Conservation (phyloP, 257 asterid genomes). For the Nicotiana obtusifolia region DNA sequence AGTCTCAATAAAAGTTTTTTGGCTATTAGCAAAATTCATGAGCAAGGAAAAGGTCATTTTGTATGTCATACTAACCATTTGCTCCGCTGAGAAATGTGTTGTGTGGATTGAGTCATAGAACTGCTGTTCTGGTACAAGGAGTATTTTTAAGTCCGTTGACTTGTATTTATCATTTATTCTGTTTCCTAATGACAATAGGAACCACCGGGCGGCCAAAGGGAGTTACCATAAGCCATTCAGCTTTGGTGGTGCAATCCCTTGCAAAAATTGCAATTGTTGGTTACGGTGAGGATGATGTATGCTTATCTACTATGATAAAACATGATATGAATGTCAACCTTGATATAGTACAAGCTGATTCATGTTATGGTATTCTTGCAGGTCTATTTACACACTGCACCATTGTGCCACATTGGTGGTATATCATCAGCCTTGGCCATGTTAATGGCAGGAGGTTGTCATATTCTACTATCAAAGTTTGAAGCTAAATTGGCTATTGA, state of each 20-base stretch:
- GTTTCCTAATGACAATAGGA: slow-evolving; percentile 37
- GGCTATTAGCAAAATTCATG: neutral
- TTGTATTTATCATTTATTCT: neutral
- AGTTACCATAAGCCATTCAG: slow-evolving; percentile 64
- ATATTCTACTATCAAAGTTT: slow-evolving; percentile 66
- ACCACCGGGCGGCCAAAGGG: slow-evolving; percentile 95
- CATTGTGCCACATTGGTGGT: slow-evolving; percentile 92
- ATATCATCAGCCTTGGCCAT: slow-evolving; percentile 86
- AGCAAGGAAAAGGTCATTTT: neutral
- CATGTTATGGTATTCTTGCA: slow-evolving; percentile 12
- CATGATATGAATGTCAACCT: neutral
- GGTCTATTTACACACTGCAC: slow-evolving; percentile 85
- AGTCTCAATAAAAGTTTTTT: neutral
- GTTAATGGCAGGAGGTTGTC: slow-evolving; percentile 85
- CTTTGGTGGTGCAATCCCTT: slow-evolving; percentile 75
- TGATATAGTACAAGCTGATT: neutral
- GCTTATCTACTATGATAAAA: slow-evolving; percentile 9
- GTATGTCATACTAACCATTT: neutral
- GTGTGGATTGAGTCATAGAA: neutral
- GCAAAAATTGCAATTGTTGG: slow-evolving; percentile 78
- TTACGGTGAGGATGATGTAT: slow-evolving; percentile 75
- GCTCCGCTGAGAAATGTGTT: neutral
- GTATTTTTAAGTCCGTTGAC: neutral
- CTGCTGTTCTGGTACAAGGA: neutral
- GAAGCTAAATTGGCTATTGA: slow-evolving; percentile 52